Evolutionary conservation across 768 basidiomycete genomes (phyloP).

Genomic region (Termitomyces sp.): DNA sequence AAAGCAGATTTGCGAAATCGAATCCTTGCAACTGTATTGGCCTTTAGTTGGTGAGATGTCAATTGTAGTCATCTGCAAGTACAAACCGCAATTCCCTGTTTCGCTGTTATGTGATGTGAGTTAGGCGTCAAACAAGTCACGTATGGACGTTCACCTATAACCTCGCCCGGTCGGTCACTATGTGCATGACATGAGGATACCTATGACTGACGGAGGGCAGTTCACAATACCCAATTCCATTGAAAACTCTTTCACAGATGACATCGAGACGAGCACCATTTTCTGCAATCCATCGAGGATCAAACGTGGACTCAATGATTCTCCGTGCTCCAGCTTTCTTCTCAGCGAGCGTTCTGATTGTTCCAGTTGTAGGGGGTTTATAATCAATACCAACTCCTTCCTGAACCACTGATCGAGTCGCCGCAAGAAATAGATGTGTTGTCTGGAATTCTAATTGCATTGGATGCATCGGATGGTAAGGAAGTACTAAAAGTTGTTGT

Average conservation of each 20-base stretch:
- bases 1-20: constrained; percentile 22
- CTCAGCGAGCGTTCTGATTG: constrained; percentile 20
- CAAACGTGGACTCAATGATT: constrained; percentile 19
- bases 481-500: constrained; percentile 40
- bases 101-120: constrained; percentile 11
- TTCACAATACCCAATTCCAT: constrained; percentile 10
- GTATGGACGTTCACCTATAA: constrained; percentile 18
- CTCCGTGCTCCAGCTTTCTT: constrained; percentile 17
- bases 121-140: not conserved
- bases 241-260: constrained; percentile 17
- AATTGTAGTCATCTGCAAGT: not conserved
- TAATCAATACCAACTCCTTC: constrained; percentile 17
- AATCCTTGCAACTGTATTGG: constrained; percentile 24
- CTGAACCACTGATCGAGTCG: constrained; percentile 26
- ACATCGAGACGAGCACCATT: constrained; percentile 19
- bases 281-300: constrained; percentile 22
- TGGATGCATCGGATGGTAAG: constrained; percentile 28
- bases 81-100: constrained; percentile 24
- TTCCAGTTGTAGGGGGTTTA: constrained; percentile 16
- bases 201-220: not conserved
- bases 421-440: constrained; percentile 35
- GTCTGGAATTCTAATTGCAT: constrained; percentile 31
- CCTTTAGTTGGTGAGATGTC: not conserved
- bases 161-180: constrained; percentile 20
- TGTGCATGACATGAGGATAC: not conserved